Evolutionary conservation across 2,329 filamentous ascomycete species (phyloP), one percentile per base, ranked within the genome.

Genomic region (Alternaria sp.): DNA sequence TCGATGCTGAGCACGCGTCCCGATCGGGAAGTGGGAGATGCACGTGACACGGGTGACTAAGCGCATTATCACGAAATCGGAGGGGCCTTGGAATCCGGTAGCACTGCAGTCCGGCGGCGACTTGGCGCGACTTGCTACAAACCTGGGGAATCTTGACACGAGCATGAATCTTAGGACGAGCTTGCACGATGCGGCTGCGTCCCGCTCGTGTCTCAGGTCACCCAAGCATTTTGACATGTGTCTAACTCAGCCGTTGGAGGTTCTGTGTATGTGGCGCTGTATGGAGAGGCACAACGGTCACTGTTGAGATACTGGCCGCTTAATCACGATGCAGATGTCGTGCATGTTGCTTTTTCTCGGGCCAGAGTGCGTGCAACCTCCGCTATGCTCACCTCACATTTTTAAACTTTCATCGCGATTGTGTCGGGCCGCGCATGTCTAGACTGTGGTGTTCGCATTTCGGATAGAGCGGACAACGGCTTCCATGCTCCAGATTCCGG

Each of bases 31-130:
- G 50, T 55, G 43, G 54, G 32, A 26, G 44, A 52, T 53, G 15
- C 63, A 66, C 63, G 63, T 66, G 63, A 66, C n/a, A 0, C 17
- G 8, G 23, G 47, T 63, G 61, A 63, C 57, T 63, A 63, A 61
- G 55, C 36, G 36, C 36, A 17, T 40, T 1, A 40, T 40, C 36
- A 40, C n/a, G 36, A 40, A 40, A 17, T 17, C 36, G 25, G 26
- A 25, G 28, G 23, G 43, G 45, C 11, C 32, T 51, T 43, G 52
- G 32, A 32, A 54, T 26, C n/a, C 43, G 53, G 43, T 30, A 47
- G 32, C 43, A 19, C 13, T 52, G 25, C 55, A 45, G 40, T 26
- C 23, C 44, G 46, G 32, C 44, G 46, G 32, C 49, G 49, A 40
- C 49, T 52, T 52, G 49, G 49, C 49, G 30, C 19, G 32, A 5